Evolutionary conservation across 192 early-diverging fungal genomes (phyloP).

Genomic region (Backusella liffmaniae): DNA sequence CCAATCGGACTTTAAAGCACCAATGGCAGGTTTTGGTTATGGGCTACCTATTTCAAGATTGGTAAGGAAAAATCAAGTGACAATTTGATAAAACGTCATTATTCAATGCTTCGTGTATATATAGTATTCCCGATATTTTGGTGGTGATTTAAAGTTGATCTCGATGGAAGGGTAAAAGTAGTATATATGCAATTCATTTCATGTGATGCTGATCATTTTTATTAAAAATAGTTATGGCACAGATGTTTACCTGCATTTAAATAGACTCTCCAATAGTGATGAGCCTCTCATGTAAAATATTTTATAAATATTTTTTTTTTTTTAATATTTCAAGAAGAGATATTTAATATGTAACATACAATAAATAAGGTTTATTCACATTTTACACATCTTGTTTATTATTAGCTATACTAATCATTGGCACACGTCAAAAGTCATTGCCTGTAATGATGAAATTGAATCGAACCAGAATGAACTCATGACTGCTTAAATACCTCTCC

Average conservation of each 20-base stretch:
- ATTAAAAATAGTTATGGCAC: slow-evolving; percentile 68
- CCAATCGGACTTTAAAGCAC: slow-evolving; percentile 77
- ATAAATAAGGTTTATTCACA: slow-evolving; percentile 7
- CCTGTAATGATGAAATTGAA: background rate
- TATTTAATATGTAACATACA: background rate
- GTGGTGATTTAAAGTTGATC: slow-evolving; percentile 90
- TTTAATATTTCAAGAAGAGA: background rate
- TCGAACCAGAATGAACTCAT: background rate
- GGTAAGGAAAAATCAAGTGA: slow-evolving; percentile 21
- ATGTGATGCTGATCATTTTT: background rate
- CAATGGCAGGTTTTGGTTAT: slow-evolving; percentile 90
- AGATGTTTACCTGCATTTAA: slow-evolving; percentile 93
- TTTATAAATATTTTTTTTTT: background rate
- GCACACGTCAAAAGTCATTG: background rate
- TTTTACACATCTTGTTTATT: background rate
- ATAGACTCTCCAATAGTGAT: slow-evolving; percentile 83
- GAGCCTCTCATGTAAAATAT: slow-evolving; percentile 70
- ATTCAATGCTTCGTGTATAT: background rate
- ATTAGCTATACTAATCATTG: background rate
- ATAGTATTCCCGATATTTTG: slow-evolving; percentile 93
- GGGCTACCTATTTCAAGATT: slow-evolving; percentile 87
- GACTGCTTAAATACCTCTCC: background rate
- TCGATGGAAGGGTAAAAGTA: slow-evolving; percentile 83
- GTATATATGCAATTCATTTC: background rate
- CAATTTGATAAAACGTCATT: background rate